Conservation (phyloP, 257 asterid species). For the Nemophila menziesii region DNA sequence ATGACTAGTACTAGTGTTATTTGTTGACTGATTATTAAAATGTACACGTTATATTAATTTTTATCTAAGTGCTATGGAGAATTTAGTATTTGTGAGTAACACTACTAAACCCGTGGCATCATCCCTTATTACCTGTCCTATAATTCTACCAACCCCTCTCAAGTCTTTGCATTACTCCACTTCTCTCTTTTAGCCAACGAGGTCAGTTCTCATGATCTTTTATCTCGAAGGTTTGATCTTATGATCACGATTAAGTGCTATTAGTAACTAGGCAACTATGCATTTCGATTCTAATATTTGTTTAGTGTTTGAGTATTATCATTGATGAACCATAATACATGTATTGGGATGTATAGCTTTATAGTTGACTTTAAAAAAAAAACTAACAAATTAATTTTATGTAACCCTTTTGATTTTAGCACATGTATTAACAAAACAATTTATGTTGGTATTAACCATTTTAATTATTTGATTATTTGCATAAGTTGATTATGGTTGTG, state of each 20-base stretch:
- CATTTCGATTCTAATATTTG: too few relatives aligned
- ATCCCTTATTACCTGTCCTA: neutral
- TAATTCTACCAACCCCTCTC: neutral
- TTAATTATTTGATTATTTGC: neutral
- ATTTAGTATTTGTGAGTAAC: neutral
- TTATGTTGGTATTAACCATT: neutral
- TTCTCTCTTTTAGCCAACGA: slow-evolving; percentile 21
- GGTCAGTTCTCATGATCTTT: slow-evolving; percentile 41
- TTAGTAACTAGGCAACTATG: too few relatives aligned
- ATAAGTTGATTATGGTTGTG: slow-evolving; percentile 10
- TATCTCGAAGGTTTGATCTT: too few relatives aligned
- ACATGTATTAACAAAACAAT: too few relatives aligned
- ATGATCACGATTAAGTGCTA: too few relatives aligned
- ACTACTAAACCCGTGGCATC: neutral
- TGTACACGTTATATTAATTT: too few relatives aligned
- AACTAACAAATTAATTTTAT: too few relatives aligned
- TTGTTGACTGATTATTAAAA: too few relatives aligned
- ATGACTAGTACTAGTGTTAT: too few relatives aligned
- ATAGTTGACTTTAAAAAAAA: too few relatives aligned
- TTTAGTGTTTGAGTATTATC: neutral
- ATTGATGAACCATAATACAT: neutral
- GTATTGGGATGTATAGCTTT: too few relatives aligned
- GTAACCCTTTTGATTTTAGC: neutral
- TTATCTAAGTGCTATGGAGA: too few relatives aligned
- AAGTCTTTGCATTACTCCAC: slow-evolving; percentile 12